Evolutionary conservation across 805 yeast species (phyloP), one percentile per base, ranked within the genome.

Genomic region (Candida chilensis): DNA sequence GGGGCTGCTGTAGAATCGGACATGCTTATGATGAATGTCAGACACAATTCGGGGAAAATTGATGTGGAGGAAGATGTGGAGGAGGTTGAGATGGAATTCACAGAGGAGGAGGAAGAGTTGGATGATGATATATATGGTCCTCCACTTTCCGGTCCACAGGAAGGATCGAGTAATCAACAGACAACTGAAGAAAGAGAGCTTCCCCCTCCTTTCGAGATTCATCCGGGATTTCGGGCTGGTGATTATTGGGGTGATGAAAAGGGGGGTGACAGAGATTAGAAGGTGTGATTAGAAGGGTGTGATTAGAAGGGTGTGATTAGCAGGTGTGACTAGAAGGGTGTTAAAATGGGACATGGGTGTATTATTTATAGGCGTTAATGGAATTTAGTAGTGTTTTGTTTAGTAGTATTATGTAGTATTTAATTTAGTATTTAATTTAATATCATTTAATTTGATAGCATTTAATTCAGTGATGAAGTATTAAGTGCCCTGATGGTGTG

Each of bases 201-300:
- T 15, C 70, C 67, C 1, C 71, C 73, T 9, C 54, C 60, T 2
- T 71, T 71, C 39, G 52, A 52, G 27, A 60, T 63, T 4, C 59
- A 56, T 33, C 65, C 72, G 1, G 74, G 74, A 3, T 71, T 58
- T 40, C 40, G 42, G 11, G 32, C 33, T 5, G 67, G 56, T 4
- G 76, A 70, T 41, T 71, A 71, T 43, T 68, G 69, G 64, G 63
- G 55, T 35, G 72, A 64, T 22, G 37, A 42, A 19, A 29, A 31
- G 27, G 21, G 16, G 18, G 13, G 13, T 17, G 35, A 13, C 10
- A 20, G 5, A 15, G 13, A 14, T 16, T 24, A 11, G 14, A 30
- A 8, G 32, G 11, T 16, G 13, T 13, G 10, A 5, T 10, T 22
- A 26, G 7, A 14, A 17, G 4, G 3, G 26, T 17, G 16, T 17